A percentile compares a stretch with the other conserved stretches of the same genome.
Evolutionary conservation across 192 early-diverging fungal genomes (phyloP).

Genomic region (Coemansia sp.): DNA sequence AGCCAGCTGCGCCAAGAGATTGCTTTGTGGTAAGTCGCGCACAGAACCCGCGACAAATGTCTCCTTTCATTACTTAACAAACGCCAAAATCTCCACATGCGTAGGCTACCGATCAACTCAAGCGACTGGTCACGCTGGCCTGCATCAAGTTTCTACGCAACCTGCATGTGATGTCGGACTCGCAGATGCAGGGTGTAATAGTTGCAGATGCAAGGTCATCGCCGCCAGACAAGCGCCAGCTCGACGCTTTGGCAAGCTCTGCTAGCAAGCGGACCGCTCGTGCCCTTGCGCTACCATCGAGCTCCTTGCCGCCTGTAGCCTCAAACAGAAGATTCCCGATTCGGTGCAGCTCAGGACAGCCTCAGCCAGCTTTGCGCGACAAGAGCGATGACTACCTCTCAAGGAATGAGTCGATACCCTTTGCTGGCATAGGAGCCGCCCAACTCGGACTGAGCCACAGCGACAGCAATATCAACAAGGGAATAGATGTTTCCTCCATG

Average conservation of each 20-base stretch:
- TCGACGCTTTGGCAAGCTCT: not conserved
- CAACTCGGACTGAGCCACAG: not conserved
- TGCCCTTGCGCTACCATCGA: not conserved
- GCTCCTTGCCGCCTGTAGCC: not conserved
- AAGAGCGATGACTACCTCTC: not conserved
- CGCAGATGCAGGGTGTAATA: slow-evolving; percentile 22
- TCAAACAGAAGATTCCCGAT: not conserved
- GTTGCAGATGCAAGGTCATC: not conserved
- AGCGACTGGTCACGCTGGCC: slow-evolving; percentile 23
- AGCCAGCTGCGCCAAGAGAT: not conserved
- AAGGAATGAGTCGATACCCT: not conserved
- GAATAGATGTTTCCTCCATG: slow-evolving; percentile 11
- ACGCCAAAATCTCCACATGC: not conserved
- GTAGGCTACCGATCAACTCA: slow-evolving; percentile 16
- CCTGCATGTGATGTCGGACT: slow-evolving; percentile 27
- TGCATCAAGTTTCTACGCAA: slow-evolving; percentile 51
- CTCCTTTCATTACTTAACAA: not conserved
- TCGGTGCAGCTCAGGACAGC: not conserved
- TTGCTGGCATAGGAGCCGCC: not conserved
- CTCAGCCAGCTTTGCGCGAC: not conserved
- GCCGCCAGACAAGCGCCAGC: not conserved
- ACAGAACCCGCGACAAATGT: not conserved
- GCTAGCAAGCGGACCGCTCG: not conserved
- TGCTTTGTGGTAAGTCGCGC: not conserved
- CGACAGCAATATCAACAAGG: not conserved